Conservation (phyloP, 495 filamentous ascomycete genomes). For the Daldinia childiae region DNA sequence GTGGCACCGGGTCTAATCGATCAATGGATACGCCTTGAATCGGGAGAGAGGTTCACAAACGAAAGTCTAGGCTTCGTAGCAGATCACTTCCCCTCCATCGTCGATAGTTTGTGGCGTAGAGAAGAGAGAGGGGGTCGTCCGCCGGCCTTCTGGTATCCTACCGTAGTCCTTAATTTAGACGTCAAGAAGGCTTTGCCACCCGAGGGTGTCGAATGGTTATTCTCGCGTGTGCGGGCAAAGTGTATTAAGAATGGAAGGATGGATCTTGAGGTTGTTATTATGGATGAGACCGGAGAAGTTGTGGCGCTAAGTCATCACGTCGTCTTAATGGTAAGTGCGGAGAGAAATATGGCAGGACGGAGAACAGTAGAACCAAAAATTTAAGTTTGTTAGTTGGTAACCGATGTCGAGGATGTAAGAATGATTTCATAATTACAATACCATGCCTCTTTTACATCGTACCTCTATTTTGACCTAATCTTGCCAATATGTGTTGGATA, state of each 20-base stretch:
- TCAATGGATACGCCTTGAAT: constrained; percentile 70
- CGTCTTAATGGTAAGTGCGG: constrained; percentile 63
- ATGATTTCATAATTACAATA: background rate
- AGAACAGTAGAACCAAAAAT: constrained; percentile 42
- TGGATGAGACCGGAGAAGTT: constrained; percentile 64
- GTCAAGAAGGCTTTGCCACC: constrained; percentile 69
- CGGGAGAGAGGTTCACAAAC: constrained; percentile 63
- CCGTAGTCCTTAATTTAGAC: constrained; percentile 71
- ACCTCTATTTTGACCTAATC: background rate
- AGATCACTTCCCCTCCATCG: constrained; percentile 63
- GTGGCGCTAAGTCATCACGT: constrained; percentile 71
- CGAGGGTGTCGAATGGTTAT: constrained; percentile 72
- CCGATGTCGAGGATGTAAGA: background rate
- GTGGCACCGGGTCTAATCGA: constrained; percentile 58
- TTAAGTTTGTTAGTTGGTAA: background rate
- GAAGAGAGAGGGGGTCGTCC: constrained; percentile 39
- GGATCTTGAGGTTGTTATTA: constrained; percentile 68
- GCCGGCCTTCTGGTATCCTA: constrained; percentile 75
- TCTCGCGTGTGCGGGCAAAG: constrained; percentile 64
- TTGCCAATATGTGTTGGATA: too few relatives aligned
- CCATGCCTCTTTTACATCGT: too few relatives aligned
- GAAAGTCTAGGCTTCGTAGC: constrained; percentile 64
- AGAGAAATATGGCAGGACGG: constrained; percentile 61
- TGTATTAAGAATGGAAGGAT: constrained; percentile 67
- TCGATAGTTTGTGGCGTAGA: constrained; percentile 29